Evolutionary conservation across 441 rosid species (phyloP).

Genomic region (Hura crepitans): DNA sequence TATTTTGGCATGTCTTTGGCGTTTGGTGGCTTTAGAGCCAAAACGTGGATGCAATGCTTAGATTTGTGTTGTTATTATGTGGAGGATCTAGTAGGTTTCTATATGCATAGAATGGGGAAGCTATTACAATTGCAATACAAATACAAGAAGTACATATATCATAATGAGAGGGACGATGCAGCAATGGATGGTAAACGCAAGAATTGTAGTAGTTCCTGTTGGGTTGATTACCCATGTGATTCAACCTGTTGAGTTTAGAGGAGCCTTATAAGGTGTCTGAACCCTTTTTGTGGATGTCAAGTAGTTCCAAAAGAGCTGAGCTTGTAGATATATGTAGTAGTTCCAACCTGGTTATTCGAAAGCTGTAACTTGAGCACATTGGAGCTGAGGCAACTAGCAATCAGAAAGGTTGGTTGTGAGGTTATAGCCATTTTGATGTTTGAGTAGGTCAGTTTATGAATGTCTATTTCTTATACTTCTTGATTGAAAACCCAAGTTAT

Average conservation of each 20-base stretch:
- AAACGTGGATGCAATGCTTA: not conserved
- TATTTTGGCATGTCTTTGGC: not conserved
- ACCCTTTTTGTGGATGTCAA: slow-evolving; percentile 30
- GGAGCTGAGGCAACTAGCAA: slow-evolving; percentile 30
- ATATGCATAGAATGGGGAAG: not conserved
- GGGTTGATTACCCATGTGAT: slow-evolving; percentile 74
- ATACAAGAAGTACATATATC: not conserved
- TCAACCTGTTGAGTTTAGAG: slow-evolving; percentile 42
- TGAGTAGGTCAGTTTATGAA: not conserved
- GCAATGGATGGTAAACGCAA: slow-evolving; percentile 5
- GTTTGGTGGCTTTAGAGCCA: not conserved
- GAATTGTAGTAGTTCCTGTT: slow-evolving; percentile 13
- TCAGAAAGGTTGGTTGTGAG: slow-evolving; percentile 12
- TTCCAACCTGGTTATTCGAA: slow-evolving; percentile 33
- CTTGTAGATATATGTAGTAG: slow-evolving; percentile 36
- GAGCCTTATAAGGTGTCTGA: slow-evolving; percentile 51
- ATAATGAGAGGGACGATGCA: not conserved
- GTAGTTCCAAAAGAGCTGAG: slow-evolving; percentile 64
- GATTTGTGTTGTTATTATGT: not conserved
- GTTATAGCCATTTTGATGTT: slow-evolving; percentile 16
- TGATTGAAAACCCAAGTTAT: not conserved
- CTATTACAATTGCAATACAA: not conserved
- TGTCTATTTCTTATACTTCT: no score
- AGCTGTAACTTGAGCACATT: slow-evolving; percentile 37
- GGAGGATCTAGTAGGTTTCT: not conserved